A percentile compares a stretch with the other conserved stretches of the same genome.
These are phyloP conservation scores for Nakazawaea laoshanensis DNA, from an alignment of 805 yeast genomes.

Conservation along the genomic window DNA sequence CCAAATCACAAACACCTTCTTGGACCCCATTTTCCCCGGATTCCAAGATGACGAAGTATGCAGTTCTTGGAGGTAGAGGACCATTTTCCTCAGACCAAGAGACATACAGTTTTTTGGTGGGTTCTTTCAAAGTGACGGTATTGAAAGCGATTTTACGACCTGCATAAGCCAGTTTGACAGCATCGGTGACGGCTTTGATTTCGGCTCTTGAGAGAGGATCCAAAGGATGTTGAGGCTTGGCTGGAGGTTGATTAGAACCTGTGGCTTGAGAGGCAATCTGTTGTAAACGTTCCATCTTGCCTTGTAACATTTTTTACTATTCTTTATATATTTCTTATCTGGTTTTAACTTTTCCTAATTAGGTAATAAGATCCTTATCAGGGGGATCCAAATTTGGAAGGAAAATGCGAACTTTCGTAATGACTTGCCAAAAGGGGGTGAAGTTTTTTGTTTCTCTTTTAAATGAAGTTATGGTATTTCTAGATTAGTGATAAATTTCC, in stretches of 20 bases:
- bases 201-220: constrained; percentile 65
- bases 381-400: too few relatives aligned
- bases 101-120: constrained; percentile 53
- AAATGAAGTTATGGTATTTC: too few relatives aligned
- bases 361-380: too few relatives aligned
- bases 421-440: too few relatives aligned
- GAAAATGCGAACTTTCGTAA: too few relatives aligned
- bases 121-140: constrained; percentile 65
- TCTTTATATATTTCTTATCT: too few relatives aligned
- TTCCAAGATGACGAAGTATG: constrained; percentile 56
- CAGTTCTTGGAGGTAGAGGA: constrained; percentile 60
- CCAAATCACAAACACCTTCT: constrained; percentile 63
- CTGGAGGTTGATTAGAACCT: constrained; percentile 44
- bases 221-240: constrained; percentile 55
- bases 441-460: too few relatives aligned
- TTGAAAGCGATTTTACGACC: constrained; percentile 47
- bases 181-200: constrained; percentile 46
- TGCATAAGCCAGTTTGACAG: constrained; percentile 39
- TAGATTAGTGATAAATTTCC: too few relatives aligned
- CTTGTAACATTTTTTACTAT: too few relatives aligned
- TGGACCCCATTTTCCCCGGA: constrained; percentile 52
- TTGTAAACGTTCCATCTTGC: constrained; percentile 54
- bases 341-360: too few relatives aligned
- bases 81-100: constrained; percentile 58
- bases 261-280: constrained; percentile 58